Evolutionary conservation across 148 eudicot species (phyloP), one percentile per base, ranked within the genome.

Genomic region (Agrostemma githago): DNA sequence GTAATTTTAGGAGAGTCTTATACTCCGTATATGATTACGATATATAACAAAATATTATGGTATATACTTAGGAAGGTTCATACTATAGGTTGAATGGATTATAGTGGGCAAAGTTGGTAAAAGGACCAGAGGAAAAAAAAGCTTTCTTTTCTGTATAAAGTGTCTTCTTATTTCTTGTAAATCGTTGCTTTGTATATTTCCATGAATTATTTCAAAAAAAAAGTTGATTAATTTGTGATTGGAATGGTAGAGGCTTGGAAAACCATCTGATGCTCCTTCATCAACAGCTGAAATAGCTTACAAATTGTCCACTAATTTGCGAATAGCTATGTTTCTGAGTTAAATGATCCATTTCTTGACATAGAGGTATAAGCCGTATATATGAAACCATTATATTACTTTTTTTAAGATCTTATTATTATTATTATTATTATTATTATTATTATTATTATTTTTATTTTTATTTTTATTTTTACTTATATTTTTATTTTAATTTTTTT

Each of bases 201-300:
- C 63, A 1, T 71, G 38, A 0, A 9, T 59, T 43, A 10, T 3
- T 34, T 12, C 14, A 51, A 51, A 51, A 48, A 10, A 6, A 2
- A n/a, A 19, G 59, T 5, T 43, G 34, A 21, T 39, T 8, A 61
- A 3, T 19, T 14, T 65, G 12, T 51, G 63, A 44, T 69, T 20
- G 75, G 77, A 74, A 44, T 58, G 77, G 9, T 60, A 91, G 93
- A 92, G 84, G 34, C 93, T 93, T 67, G 96, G 92, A 83, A 82
- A 92, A 75, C 54, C 76, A 74, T 68, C 89, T 5, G 92, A 86
- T 17, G 85, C 56, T 51, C 56, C 88, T 76, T 87, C 96, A 70
- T 93, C 98, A 46, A 89, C 94, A 58, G 89, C 84, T 81, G 86
- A 89, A 85, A 88, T 96, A 81, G 92, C 96, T 73, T 84, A 94